phyloP scores from a whole-genome alignment of 805 yeast species.

The Metschnikowia noctiluminum region DNA sequence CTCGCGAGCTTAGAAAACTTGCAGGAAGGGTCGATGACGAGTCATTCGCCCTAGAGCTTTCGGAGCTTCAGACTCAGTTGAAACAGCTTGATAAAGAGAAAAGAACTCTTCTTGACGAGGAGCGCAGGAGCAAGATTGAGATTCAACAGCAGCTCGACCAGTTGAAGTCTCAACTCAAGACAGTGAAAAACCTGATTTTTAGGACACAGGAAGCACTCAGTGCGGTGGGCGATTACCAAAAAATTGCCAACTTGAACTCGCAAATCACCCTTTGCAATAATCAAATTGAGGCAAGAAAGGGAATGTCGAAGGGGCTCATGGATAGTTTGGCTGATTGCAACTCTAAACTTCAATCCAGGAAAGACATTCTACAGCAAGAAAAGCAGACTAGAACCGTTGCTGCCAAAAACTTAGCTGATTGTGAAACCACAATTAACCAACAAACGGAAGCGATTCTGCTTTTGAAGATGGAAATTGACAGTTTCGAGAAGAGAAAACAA shows the following conservation, averaged over 20 bases:
- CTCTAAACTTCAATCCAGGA: conserved; percentile 1
- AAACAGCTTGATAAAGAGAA: conserved; percentile 12
- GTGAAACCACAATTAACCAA: conserved; percentile 8
- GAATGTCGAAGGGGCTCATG: conserved; percentile 25
- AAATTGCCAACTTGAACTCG: conserved; percentile 33
- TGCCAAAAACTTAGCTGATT: conserved; percentile 17
- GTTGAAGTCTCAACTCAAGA: conserved; percentile 13
- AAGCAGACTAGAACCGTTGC: neutral
- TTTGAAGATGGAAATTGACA: conserved; percentile 15
- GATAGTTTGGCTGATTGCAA: conserved; percentile 9
- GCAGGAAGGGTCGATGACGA: conserved; percentile 19
- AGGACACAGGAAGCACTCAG: conserved; percentile 37
- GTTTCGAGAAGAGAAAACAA: conserved; percentile 12
- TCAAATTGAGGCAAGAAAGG: conserved; percentile 26
- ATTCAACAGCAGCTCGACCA: conserved; percentile 10
- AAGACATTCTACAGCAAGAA: conserved; percentile 7
- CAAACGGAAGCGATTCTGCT: conserved; percentile 18
- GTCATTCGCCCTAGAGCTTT: conserved; percentile 18
- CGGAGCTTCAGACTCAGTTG: conserved; percentile 16
- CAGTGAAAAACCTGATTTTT: conserved; percentile 23
- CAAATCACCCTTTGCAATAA: conserved; percentile 29
- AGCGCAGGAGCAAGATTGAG: conserved; percentile 9
- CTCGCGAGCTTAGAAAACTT: conserved; percentile 27
- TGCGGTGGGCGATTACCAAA: conserved; percentile 45
- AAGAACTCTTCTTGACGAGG: conserved; percentile 16